A percentile compares a stretch with the other conserved stretches of the same genome.
Evolutionary conservation across 2,329 filamentous ascomycete species (phyloP).

Genomic region (Massarina eburnea): DNA sequence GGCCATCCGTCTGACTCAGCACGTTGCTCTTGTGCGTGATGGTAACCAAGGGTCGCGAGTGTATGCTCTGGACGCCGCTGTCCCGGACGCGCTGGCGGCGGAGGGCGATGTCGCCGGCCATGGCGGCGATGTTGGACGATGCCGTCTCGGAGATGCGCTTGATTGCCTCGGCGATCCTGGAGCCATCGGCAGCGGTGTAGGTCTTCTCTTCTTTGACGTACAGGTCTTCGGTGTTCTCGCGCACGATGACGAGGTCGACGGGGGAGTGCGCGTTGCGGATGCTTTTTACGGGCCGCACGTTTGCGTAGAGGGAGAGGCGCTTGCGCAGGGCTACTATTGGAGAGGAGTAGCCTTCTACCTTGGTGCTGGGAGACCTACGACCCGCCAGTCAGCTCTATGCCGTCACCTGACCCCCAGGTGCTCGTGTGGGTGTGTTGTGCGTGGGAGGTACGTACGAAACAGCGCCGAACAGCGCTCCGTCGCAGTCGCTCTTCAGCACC

Average conservation of each 20-base stretch:
- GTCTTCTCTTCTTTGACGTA: slow-evolving; percentile 97
- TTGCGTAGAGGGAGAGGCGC: slow-evolving; percentile 91
- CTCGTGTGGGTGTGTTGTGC: too few species aligned
- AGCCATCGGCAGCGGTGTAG: slow-evolving; percentile 68
- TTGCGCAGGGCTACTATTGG: slow-evolving; percentile 97
- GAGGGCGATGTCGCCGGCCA: slow-evolving; percentile 92
- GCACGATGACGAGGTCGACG: slow-evolving; percentile 96
- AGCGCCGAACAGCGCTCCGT: slow-evolving; percentile 94
- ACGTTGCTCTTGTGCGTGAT: slow-evolving; percentile 99
- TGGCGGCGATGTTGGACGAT: slow-evolving; percentile 81
- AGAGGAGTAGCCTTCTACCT: slow-evolving; percentile 92
- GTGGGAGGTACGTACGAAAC: slow-evolving; percentile 62
- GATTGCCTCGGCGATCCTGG: slow-evolving; percentile 91
- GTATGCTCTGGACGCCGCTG: slow-evolving; percentile 59
- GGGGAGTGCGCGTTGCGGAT: slow-evolving; percentile 64
- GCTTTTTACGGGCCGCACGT: slow-evolving; percentile 93
- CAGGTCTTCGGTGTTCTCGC: slow-evolving; percentile 98
- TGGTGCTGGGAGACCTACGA: slow-evolving; percentile 72
- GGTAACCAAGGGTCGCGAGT: slow-evolving; percentile 75
- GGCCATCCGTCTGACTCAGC: slow-evolving; percentile 90
- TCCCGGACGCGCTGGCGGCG: slow-evolving; percentile 80
- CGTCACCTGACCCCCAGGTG: neutral
- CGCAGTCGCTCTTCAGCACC: slow-evolving; percentile 84
- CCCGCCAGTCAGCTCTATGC: neutral
- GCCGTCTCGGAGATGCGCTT: slow-evolving; percentile 93